These are phyloP conservation scores for Daldinia sp. DNA, from an alignment of 2,329 filamentous ascomycete species.

Conservation along the genomic window DNA sequence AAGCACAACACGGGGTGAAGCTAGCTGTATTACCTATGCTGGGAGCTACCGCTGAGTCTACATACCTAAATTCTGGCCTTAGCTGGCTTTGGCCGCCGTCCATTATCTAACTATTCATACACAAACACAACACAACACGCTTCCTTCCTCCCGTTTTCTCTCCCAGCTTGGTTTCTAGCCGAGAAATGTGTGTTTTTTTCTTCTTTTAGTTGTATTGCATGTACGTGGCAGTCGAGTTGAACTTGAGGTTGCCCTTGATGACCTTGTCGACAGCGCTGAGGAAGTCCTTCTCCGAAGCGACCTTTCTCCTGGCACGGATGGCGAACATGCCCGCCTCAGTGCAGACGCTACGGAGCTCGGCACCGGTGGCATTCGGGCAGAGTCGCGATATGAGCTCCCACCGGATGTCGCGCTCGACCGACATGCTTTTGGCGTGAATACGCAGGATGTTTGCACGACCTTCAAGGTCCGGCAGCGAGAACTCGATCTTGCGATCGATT, in stretches of 20 bases:
- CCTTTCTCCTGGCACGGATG: slow-evolving; percentile 93
- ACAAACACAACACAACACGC: slow-evolving; percentile 12
- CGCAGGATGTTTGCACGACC: slow-evolving; percentile 97
- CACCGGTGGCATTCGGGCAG: slow-evolving; percentile 97
- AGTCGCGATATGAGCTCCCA: slow-evolving; percentile 98
- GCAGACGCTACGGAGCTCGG: slow-evolving; percentile 94
- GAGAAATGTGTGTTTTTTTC: not conserved
- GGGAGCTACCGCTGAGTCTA: not conserved
- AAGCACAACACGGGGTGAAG: not conserved
- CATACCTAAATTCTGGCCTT: slow-evolving; percentile 5
- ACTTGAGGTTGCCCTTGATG: slow-evolving; percentile 99
- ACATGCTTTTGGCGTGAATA: slow-evolving; percentile 99
- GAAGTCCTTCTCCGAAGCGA: slow-evolving; percentile 99
- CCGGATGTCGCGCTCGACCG: slow-evolving; percentile 96
- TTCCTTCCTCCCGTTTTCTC: slow-evolving; percentile 1
- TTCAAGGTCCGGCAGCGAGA: slow-evolving; percentile 95
- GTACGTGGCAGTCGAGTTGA: slow-evolving; percentile 98
- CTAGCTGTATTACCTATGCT: slow-evolving; percentile 1
- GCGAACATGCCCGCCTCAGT: slow-evolving; percentile 99
- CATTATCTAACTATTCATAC: slow-evolving; percentile 41
- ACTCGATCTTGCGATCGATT: slow-evolving; percentile 99
- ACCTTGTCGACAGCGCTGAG: slow-evolving; percentile 98
- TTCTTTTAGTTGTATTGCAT: slow-evolving; percentile 93
- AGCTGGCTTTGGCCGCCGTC: not conserved
- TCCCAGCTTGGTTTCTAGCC: not conserved